phyloP scores from a whole-genome alignment of 2,329 filamentous ascomycete genomes.

The Epichloe uncinata region DNA sequence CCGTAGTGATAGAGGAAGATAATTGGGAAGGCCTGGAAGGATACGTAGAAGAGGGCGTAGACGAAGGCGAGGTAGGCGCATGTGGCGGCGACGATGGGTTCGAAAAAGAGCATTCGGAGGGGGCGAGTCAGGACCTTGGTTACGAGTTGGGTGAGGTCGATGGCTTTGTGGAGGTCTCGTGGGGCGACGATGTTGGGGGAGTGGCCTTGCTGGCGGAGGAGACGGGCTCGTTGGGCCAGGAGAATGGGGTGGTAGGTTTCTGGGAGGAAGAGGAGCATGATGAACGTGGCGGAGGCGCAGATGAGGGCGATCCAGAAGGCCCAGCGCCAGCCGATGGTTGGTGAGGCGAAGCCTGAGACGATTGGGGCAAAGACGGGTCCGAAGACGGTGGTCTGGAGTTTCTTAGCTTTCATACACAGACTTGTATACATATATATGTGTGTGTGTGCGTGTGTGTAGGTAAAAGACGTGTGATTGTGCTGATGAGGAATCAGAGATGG shows the following conservation, averaged over 20 bases:
- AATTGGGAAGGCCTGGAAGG: slow-evolving; percentile 61
- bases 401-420: not conserved
- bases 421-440: no score
- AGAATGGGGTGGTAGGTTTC: slow-evolving; percentile 50
- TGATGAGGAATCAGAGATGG: no score
- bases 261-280: slow-evolving; percentile 48
- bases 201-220: slow-evolving; percentile 42
- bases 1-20: slow-evolving; percentile 53
- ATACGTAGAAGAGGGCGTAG: slow-evolving; percentile 57
- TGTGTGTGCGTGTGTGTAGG: no score
- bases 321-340: slow-evolving; percentile 54
- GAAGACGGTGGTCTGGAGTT: slow-evolving; percentile 41
- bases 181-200: slow-evolving; percentile 40
- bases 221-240: slow-evolving; percentile 40
- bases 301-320: slow-evolving; percentile 58
- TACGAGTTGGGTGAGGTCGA: slow-evolving; percentile 43
- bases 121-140: slow-evolving; percentile 56
- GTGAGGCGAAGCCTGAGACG: slow-evolving; percentile 47
- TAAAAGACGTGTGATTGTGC: no score
- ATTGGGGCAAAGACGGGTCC: slow-evolving; percentile 56
- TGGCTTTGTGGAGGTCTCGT: slow-evolving; percentile 45
- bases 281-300: slow-evolving; percentile 47
- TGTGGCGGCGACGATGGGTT: slow-evolving; percentile 59
- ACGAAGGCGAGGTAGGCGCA: slow-evolving; percentile 59
- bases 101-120: slow-evolving; percentile 59